These are phyloP conservation scores for Plenodomus tracheiphilus DNA, from an alignment of 2,329 filamentous ascomycete genomes.

Conservation along the genomic window DNA sequence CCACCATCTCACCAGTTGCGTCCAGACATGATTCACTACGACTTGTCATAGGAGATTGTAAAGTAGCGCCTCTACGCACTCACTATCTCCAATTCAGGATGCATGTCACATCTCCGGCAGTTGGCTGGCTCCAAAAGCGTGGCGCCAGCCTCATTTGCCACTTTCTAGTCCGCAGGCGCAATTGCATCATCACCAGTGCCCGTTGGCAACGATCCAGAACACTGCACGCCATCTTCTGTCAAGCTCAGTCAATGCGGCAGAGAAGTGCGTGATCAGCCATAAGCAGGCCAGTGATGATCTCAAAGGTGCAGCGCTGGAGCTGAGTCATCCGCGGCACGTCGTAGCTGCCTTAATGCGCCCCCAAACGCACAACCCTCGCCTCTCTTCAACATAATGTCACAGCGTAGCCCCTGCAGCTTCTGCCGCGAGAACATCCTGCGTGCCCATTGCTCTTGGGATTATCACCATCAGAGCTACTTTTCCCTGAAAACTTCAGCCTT, in stretches of 20 bases:
- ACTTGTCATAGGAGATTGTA: background rate
- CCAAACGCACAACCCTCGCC: background rate
- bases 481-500: constrained; percentile 4
- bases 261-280: too few species aligned
- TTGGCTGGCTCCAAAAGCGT: background rate
- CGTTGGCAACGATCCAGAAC: too few species aligned
- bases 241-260: too few species aligned
- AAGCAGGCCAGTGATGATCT: background rate
- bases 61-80: too few species aligned
- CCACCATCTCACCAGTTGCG: background rate
- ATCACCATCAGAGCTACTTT: constrained; percentile 1
- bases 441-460: background rate
- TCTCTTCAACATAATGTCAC: background rate
- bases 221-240: background rate
- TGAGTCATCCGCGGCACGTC: background rate
- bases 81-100: background rate
- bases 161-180: background rate
- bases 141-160: background rate
- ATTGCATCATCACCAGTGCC: too few species aligned
- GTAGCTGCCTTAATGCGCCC: background rate
- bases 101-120: background rate
- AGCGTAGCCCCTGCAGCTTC: constrained; percentile 2
- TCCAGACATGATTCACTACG: background rate
- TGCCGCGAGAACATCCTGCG: constrained; percentile 3
- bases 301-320: background rate